These are phyloP conservation scores for Leccinum pellstonianum DNA, from an alignment of 768 basidiomycete species.

Conservation along the genomic window DNA sequence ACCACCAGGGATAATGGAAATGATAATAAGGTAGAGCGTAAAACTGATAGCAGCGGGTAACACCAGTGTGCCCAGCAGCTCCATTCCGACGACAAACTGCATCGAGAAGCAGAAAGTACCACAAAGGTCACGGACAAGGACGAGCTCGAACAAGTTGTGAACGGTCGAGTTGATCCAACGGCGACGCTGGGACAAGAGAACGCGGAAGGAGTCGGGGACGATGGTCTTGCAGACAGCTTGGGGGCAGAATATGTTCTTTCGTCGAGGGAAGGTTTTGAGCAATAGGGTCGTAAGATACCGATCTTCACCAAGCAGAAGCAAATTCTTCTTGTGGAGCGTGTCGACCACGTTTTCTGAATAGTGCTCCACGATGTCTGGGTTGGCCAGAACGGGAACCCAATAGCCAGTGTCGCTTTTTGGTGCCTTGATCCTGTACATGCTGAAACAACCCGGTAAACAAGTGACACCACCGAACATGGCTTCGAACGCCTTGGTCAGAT, in stretches of 20 bases:
- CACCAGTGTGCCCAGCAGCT: conserved; percentile 93
- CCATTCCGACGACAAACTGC: conserved; percentile 99
- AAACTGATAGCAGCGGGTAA: conserved; percentile 97
- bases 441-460: conserved; percentile 98
- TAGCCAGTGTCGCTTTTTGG: conserved; percentile 95
- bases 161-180: conserved; percentile 99
- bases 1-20: conserved; percentile 79
- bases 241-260: conserved; percentile 98
- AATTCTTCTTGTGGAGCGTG: conserved; percentile 98
- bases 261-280: conserved; percentile 98
- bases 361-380: conserved; percentile 97
- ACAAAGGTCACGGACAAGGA: conserved; percentile 96
- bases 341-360: conserved; percentile 99
- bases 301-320: conserved; percentile 97
- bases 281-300: conserved; percentile 96
- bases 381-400: conserved; percentile 98
- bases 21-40: conserved; percentile 90
- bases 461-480: conserved; percentile 99
- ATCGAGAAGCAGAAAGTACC: conserved; percentile 99
- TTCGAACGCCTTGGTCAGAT: conserved; percentile 98
- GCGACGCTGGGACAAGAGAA: conserved; percentile 92
- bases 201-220: conserved; percentile 93
- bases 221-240: conserved; percentile 99
- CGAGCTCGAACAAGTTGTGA: conserved; percentile 93
- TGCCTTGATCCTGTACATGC: conserved; percentile 99